Evolutionary conservation across 345 rosid species (phyloP).

Genomic region (Pugionium dolabratum): DNA sequence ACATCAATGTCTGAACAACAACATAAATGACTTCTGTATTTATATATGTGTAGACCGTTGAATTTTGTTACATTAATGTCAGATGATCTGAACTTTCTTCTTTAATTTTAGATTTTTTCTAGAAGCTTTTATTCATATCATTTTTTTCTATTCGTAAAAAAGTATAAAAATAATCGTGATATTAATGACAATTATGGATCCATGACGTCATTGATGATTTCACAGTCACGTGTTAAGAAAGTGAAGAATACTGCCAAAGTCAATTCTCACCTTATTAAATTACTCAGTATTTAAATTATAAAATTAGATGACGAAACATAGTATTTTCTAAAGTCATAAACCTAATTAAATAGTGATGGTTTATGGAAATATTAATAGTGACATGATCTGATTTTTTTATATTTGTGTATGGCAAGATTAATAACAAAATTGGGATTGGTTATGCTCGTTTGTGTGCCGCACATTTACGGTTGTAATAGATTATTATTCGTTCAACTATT

Average conservation of each 20-base stretch:
- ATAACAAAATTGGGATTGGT: no score
- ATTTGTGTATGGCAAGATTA: no score
- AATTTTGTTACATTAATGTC: constrained; percentile 17
- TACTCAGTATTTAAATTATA: not conserved
- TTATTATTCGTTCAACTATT: no score
- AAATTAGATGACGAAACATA: not conserved
- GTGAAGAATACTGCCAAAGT: constrained; percentile 23
- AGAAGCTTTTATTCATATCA: constrained; percentile 26
- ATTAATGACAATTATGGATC: constrained; percentile 17
- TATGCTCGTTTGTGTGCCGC: no score
- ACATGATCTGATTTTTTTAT: no score
- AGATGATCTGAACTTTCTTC: constrained; percentile 20
- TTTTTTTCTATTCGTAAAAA: not conserved
- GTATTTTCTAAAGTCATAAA: no score
- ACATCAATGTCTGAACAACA: no score
- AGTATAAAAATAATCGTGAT: not conserved
- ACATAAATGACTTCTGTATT: not conserved
- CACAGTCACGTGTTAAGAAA: constrained; percentile 28
- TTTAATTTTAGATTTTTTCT: constrained; percentile 7
- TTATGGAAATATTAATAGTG: no score
- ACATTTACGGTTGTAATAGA: no score
- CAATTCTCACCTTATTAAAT: constrained; percentile 17
- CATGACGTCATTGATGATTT: constrained; percentile 40
- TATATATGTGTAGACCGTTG: not conserved
- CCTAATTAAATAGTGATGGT: no score